These are phyloP conservation scores for Penicillium lividum DNA, from an alignment of 495 filamentous ascomycete genomes.

Conservation along the genomic window DNA sequence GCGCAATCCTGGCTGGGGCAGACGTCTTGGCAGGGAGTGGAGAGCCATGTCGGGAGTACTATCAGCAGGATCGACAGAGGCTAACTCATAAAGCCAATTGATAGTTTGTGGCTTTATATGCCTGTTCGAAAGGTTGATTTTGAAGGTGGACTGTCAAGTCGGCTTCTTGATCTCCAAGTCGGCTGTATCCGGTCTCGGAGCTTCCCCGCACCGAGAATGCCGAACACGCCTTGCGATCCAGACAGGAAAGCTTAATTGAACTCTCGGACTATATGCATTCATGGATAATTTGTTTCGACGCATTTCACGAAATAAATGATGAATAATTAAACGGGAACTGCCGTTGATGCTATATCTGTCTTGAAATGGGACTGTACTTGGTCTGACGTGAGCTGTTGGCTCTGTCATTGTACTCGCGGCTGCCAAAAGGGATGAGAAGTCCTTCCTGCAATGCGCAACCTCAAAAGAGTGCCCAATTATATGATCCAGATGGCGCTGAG, in stretches of 20 bases:
- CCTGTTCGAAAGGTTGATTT: background rate
- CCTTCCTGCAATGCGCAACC: no score
- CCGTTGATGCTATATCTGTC: background rate
- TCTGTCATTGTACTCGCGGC: background rate
- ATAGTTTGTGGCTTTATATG: background rate
- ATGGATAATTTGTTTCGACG: background rate
- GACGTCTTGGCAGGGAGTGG: slow-evolving; percentile 21
- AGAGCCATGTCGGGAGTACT: slow-evolving; percentile 17
- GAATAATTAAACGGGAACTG: background rate
- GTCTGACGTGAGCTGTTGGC: background rate
- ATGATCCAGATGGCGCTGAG: no score
- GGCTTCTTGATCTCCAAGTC: slow-evolving; percentile 6
- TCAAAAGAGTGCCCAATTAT: no score
- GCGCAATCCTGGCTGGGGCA: slow-evolving; percentile 12
- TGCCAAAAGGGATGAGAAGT: no score
- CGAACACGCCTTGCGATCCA: background rate
- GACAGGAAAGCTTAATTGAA: background rate
- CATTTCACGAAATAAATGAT: background rate
- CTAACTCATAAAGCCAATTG: slow-evolving; percentile 1
- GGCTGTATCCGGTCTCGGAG: slow-evolving; percentile 12
- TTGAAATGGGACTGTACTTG: background rate
- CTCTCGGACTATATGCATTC: background rate
- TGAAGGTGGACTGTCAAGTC: background rate
- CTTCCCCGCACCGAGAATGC: slow-evolving; percentile 8
- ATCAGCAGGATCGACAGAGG: background rate